Conservation (phyloP, 305 asterid species). For the Fraxinus sp. region DNA sequence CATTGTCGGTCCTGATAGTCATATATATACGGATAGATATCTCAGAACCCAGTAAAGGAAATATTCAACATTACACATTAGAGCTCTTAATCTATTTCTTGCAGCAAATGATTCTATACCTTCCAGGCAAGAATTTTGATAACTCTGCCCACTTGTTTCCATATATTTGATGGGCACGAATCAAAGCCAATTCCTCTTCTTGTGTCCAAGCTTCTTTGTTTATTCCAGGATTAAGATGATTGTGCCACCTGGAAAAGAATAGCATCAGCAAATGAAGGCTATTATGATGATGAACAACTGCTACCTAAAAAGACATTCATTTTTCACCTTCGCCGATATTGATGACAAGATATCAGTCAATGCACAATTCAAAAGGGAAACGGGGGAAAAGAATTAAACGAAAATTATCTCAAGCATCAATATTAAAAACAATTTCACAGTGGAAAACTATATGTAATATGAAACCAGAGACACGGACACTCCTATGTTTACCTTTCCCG, state of each 20-base stretch:
- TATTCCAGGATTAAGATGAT: constrained; percentile 94
- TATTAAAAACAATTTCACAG: not conserved
- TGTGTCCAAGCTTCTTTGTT: constrained; percentile 99
- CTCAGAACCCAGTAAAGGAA: not conserved
- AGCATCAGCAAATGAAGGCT: not conserved
- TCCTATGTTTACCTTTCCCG: constrained; percentile 73
- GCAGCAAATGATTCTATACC: constrained; percentile 42
- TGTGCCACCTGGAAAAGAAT: constrained; percentile 65
- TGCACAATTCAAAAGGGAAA: not conserved
- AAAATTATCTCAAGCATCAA: not conserved
- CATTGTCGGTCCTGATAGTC: constrained; percentile 68
- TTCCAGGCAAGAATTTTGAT: constrained; percentile 93
- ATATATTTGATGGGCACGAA: constrained; percentile 82
- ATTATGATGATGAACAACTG: not conserved
- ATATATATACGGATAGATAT: not conserved
- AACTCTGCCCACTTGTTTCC: constrained; percentile 97
- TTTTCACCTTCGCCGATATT: not conserved
- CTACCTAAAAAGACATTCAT: not conserved
- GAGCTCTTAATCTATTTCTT: not conserved
- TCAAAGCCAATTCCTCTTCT: constrained; percentile 85
- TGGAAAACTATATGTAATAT: not conserved
- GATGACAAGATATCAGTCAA: not conserved
- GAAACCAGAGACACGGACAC: constrained; percentile 6
- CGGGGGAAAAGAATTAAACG: not conserved
- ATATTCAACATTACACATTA: not conserved